A percentile compares a stretch with the other conserved stretches of the same genome.
These are phyloP conservation scores for Aspergillus latus DNA, from an alignment of 2,329 filamentous ascomycete genomes.

Conservation along the genomic window DNA sequence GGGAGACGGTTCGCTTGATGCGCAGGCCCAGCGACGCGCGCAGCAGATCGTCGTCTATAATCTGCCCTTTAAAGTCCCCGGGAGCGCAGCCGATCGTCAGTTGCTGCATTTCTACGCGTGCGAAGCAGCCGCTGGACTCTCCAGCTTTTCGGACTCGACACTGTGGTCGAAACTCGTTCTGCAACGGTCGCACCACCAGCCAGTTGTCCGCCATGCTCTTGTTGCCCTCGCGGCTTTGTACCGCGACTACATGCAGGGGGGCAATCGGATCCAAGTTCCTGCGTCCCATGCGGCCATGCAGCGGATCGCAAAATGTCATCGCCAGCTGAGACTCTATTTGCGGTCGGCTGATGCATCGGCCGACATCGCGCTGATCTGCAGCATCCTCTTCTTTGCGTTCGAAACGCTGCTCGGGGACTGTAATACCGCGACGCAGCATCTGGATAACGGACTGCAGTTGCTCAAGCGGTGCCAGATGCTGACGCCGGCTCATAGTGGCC, in stretches of 20 bases:
- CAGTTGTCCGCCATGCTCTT: conserved; percentile 24
- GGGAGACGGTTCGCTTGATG: neutral
- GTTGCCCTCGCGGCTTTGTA: conserved; percentile 24
- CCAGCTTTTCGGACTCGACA: conserved; percentile 21
- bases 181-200: conserved; percentile 24
- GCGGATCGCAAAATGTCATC: conserved; percentile 25
- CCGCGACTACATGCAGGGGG: conserved; percentile 13
- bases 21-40: neutral
- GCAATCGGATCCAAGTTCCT: neutral
- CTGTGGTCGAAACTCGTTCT: conserved; percentile 23
- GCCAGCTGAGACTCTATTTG: conserved; percentile 26
- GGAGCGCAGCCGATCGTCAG: conserved; percentile 25
- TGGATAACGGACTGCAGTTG: conserved; percentile 25
- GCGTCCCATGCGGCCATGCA: conserved; percentile 2
- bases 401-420: conserved; percentile 27
- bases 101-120: conserved; percentile 26
- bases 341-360: conserved; percentile 17
- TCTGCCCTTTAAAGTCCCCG: conserved; percentile 27
- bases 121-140: conserved; percentile 19
- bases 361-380: conserved; percentile 27
- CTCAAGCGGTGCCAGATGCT: conserved; percentile 16
- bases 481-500: neutral
- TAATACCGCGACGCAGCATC: conserved; percentile 25
- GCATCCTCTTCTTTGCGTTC: conserved; percentile 28
- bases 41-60: conserved; percentile 16